Base-by-base conservation (phyloP, 2,329 filamentous ascomycete species). In the Colletotrichum kahawae region DNA sequence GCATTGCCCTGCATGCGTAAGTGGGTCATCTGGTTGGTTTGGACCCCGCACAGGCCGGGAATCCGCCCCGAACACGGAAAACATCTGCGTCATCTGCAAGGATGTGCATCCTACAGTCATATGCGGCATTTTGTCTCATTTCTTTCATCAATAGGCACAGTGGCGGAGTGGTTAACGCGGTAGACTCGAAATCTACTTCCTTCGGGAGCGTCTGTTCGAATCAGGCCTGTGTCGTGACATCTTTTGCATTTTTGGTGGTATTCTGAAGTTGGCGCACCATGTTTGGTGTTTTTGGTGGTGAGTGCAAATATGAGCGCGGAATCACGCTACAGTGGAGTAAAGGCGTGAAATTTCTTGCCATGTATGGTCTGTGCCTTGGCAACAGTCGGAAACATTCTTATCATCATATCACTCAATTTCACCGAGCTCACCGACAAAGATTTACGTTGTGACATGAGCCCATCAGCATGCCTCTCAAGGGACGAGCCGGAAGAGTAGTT, bases 51-150 rank as follows among this genome's bases (percentile, higher is more conserved):
- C n/a, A 51, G 43, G 43, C 10, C n/a, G 43, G 43, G n/a, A 51
- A 13, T 21, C 43, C 10, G 43, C 43, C 43, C 43, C 43, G 43
- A 51, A 51, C 6, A 13, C 43, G 43, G 43, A 51, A 51, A 48
- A 51, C n/a, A 21, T 51, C 43, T 0, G n/a, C 43, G 43, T 0
- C n/a, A 21, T 51, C 43, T 7, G 43, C 43, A 51, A 21, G 43
- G 43, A 51, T 51, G 2, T 3, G 1, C 0, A 10, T n/a, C 5
- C 0, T 13, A 51, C 43, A 21, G 13, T 13, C 0, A 51, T 51
- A 51, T 51, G 10, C n/a, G 6, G 1, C 0, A 51, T 51, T 21
- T 43, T n/a, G 6, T 0, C 1, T 3, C 5, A 0, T 0, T 5
- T 16, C n/a, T 29, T 2, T 4, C 51, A 56, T 5, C n/a, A 4